Base-by-base conservation (phyloP, 192 early-diverging fungal genomes). In the Allomyces arbusculus region DNA sequence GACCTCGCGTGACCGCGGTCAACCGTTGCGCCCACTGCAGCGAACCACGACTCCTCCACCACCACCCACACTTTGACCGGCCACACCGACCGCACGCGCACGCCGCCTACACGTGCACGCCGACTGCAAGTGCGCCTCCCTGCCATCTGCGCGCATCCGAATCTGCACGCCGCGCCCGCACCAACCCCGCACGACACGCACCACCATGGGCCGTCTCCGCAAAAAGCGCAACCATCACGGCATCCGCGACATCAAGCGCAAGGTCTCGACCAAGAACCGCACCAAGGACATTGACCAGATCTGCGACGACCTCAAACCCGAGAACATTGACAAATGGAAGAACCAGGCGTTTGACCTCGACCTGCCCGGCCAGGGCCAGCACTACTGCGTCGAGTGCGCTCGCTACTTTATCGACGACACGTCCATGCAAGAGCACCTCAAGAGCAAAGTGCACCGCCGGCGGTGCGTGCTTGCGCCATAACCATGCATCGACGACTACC, bases 241-340 rank as follows among this genome's bases (percentile, higher is more conserved):
- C 62, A 88, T 84, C 61, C 82, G 85, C 44, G 92, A 94, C 78
- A 75, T 88, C 63, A 86, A 87, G 72, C 85, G 89, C 69, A 82
- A 82, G 68, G 82, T 81, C 72, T 80, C 90, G 65, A 94, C 91
- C 61, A 83, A 89, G 71, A 85, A 87, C 26, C 87, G 91, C 69
- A 84, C 82, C 65, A 88, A 90, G 78, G 93, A 95, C 79, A 76
- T 98, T 10, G 95, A 98, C 80, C 91, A 95, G 77, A 89, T 98
- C 69, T 87, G 91, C 67, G 87, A 88, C 26, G 92, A 95, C 76
- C 72, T 97, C 74, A 76, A 77, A 67, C 86, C 85, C 20, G 86
- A 83, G 61, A 85, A 86, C 69, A 77, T 77, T 11, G 69, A 68
- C 23, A 84, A 85, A 65, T 73, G 87, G 66, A 75, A 81, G 61